Conservation (phyloP, 257 asterid species). For the Solanum etuberosum region DNA sequence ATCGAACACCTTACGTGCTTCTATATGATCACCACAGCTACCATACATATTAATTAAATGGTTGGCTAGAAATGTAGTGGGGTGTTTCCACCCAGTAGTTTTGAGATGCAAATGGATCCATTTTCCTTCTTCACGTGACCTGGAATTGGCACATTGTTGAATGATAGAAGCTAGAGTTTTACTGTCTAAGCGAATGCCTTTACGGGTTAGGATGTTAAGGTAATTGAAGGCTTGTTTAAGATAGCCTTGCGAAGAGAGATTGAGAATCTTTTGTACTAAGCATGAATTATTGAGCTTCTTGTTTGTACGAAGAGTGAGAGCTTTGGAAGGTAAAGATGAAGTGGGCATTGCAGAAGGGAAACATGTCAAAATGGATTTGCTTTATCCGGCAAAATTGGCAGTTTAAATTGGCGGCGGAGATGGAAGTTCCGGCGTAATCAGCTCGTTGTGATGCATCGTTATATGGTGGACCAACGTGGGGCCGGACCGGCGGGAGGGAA, state of each 20-base stretch:
- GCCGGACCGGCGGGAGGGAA: not conserved
- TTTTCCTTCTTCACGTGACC: slow-evolving; percentile 34
- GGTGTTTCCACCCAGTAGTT: slow-evolving; percentile 45
- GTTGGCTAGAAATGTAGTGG: slow-evolving; percentile 41
- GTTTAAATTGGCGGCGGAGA: slow-evolving; percentile 20
- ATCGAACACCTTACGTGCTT: slow-evolving; percentile 67
- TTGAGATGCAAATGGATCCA: slow-evolving; percentile 50
- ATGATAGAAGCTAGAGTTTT: slow-evolving; percentile 37
- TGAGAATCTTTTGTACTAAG: slow-evolving; percentile 21
- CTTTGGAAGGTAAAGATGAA: not conserved
- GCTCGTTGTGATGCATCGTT: not conserved
- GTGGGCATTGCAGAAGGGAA: slow-evolving; percentile 45
- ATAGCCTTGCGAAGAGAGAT: slow-evolving; percentile 39
- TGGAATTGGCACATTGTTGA: slow-evolving; percentile 35
- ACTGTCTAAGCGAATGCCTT: slow-evolving; percentile 44
- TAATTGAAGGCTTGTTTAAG: slow-evolving; percentile 46
- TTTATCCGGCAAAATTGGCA: slow-evolving; percentile 13
- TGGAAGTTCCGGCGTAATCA: slow-evolving; percentile 17
- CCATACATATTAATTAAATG: slow-evolving; percentile 58
- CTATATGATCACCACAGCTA: slow-evolving; percentile 52
- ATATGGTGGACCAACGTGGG: not conserved
- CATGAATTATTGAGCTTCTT: slow-evolving; percentile 24
- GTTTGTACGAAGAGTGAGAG: slow-evolving; percentile 6
- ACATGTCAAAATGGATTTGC: slow-evolving; percentile 37
- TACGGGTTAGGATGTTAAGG: slow-evolving; percentile 33